Base-by-base conservation (phyloP, 371 early-diverging fungal genomes). In the Circinella umbellata region DNA sequence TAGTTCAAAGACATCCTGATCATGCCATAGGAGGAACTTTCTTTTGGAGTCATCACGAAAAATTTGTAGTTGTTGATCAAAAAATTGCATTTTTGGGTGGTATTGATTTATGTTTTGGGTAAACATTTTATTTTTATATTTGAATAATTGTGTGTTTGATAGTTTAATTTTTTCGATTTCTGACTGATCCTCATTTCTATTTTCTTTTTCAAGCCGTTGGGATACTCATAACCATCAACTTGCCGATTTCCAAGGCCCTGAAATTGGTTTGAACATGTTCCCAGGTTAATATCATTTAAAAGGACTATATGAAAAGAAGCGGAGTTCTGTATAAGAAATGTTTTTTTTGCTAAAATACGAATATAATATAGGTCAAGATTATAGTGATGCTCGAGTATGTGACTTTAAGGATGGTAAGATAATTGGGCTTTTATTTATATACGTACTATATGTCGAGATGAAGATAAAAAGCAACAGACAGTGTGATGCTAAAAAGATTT, bases 51-150 rank as follows among this genome's bases (percentile, higher is more conserved):
- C 86, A 86, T 57, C 88, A 88, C 62, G 86, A 88, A 57, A 86
- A 79, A 64, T 79, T 94, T 64, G 91, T 92, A 4, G 83, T 96
- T 1, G 85, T 98, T 7, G 98, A 98, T 82, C 86, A 91, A 68
- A 82, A 84, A 27, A 84, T 95, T 68, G 96, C 94, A n/a, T 98
- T 95, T 77, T 82, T 95, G 37, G 98, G 98, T 70, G 98, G 98
- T 4, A 87, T 98, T 53, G 98, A 98, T 77, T 79, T 96, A 68
- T 97, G 97, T 82, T 93, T 92, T 76, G 98, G 87, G 86, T 86
- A 80, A 74, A 48, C 55, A 20, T 13, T 13, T 5, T 13, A 17
- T 8, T n/a, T 51, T 51, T 15, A n/a, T 47, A 51, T 51, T 14
- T 15, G 17, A 42, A 51, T 51, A 9, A 49, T 61, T n/a, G 18